Conservation (phyloP, 306 rosid genomes). For the Lathyrus tuberosus region DNA sequence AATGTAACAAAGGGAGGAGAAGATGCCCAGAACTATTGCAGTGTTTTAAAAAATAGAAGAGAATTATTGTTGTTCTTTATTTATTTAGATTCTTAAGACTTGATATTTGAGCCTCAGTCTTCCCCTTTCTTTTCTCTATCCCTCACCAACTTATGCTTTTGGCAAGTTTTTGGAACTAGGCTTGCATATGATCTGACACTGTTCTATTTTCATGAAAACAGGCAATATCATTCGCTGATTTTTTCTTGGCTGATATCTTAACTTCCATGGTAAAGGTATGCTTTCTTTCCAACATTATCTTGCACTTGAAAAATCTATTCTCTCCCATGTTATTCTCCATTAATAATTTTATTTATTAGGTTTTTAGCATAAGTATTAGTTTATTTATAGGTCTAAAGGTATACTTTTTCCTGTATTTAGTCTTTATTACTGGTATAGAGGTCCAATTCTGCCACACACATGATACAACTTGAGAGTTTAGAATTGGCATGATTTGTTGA, state of each 20-base stretch:
- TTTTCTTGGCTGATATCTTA: conserved; percentile 94
- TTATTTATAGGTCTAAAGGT: conserved; percentile 10
- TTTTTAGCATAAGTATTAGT: conserved; percentile 21
- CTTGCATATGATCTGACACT: conserved; percentile 38
- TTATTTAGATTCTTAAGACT: conserved; percentile 8
- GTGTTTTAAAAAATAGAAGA: conserved; percentile 23
- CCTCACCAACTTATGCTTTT: conserved; percentile 27
- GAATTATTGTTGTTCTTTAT: conserved; percentile 15
- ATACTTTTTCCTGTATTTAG: conserved; percentile 21
- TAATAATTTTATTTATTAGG: conserved; percentile 23
- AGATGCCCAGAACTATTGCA: conserved; percentile 22
- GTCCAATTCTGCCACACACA: conserved; percentile 22
- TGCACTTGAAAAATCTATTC: conserved; percentile 29
- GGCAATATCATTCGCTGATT: conserved; percentile 94
- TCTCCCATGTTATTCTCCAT: conserved; percentile 31
- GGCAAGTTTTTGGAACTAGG: conserved; percentile 30
- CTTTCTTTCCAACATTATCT: conserved; percentile 29
- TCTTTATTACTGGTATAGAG: conserved; percentile 17
- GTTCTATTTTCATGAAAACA: conserved; percentile 52
- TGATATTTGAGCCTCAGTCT: conserved; percentile 22
- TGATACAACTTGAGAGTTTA: conserved; percentile 18
- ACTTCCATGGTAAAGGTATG: conserved; percentile 97
- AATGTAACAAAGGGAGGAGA: conserved; percentile 19
- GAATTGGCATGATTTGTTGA: conserved; percentile 34
- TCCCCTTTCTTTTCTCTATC: conserved; percentile 8